These are phyloP conservation scores for Xylaria grammica DNA, from an alignment of 495 filamentous ascomycete species.

Conservation along the genomic window DNA sequence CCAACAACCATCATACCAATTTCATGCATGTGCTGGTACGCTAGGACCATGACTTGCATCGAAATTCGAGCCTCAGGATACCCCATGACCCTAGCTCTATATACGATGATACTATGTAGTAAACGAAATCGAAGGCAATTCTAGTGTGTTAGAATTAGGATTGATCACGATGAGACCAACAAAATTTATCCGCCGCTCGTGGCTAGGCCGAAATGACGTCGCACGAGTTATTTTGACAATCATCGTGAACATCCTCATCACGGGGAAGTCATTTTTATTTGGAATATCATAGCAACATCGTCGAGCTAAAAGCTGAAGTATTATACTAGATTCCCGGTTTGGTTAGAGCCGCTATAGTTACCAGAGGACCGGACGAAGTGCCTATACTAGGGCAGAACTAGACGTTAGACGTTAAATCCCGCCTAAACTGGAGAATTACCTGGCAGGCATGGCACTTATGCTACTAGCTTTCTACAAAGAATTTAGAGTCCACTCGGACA, in stretches of 20 bases:
- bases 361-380: neutral
- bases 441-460: neutral
- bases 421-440: neutral
- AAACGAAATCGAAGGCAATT: neutral
- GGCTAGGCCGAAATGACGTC: neutral
- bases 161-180: neutral
- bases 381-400: neutral
- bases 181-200: neutral
- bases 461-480: too few relatives aligned
- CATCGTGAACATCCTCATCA: slow-evolving; percentile 16
- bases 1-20: neutral
- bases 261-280: neutral
- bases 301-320: neutral
- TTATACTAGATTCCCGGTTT: slow-evolving; percentile 2
- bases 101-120: neutral
- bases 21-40: neutral
- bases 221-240: neutral
- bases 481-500: neutral
- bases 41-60: neutral
- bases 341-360: slow-evolving; percentile 4
- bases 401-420: slow-evolving; percentile 14
- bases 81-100: neutral
- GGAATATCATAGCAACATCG: neutral
- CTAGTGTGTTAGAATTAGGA: too few relatives aligned
- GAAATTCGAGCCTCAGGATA: neutral